phyloP scores from a whole-genome alignment of 2,329 filamentous ascomycete genomes.

The Fusarium chlamydosporum region DNA sequence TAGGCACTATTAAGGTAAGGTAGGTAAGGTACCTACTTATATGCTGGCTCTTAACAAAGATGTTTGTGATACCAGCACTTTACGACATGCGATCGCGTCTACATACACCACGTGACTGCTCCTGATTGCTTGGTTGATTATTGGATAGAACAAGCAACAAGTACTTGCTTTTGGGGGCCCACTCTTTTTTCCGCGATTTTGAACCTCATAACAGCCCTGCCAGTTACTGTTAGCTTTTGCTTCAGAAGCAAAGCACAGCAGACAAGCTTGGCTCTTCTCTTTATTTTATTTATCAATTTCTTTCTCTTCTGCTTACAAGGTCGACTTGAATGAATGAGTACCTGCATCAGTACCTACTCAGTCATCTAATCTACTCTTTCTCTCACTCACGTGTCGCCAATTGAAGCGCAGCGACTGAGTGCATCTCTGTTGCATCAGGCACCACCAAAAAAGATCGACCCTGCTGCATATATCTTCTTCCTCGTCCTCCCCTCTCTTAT shows the following conservation, averaged over 20 bases:
- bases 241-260: slow-evolving; percentile 41
- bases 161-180: slow-evolving; percentile 21
- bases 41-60: background rate
- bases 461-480: slow-evolving; percentile 29
- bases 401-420: slow-evolving; percentile 25
- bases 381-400: slow-evolving; percentile 19
- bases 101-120: slow-evolving; percentile 24
- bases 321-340: background rate
- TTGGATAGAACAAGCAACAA: background rate
- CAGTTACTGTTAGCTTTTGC: slow-evolving; percentile 37
- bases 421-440: slow-evolving; percentile 28
- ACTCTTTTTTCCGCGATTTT: slow-evolving; percentile 47
- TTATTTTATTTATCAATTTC: slow-evolving; percentile 29
- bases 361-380: slow-evolving; percentile 1
- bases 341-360: slow-evolving; percentile 2
- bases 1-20: too few species aligned
- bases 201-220: slow-evolving; percentile 49
- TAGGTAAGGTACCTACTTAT: too few species aligned
- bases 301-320: slow-evolving; percentile 19
- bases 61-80: background rate
- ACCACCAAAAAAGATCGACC: slow-evolving; percentile 29
- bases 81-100: background rate
- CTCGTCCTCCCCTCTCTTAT: slow-evolving; percentile 7
- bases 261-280: slow-evolving; percentile 25
- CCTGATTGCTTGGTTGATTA: background rate